Evolutionary conservation across 177 flowering plant species (phyloP), one percentile per base, ranked within the genome.

Genomic region (Telopea speciosissima): DNA sequence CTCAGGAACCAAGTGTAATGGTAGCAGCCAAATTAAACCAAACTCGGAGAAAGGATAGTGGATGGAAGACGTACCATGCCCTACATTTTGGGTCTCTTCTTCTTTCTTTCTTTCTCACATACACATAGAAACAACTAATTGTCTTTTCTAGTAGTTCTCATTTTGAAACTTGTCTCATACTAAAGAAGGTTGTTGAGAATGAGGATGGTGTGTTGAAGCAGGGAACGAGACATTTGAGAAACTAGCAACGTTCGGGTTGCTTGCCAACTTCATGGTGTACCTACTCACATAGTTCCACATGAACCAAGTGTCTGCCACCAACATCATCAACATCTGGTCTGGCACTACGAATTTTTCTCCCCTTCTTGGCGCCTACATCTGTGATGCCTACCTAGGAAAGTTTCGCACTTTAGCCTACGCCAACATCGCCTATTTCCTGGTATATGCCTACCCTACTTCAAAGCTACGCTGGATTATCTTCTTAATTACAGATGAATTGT

Each of bases 151-250:
- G n/a, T n/a, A n/a, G n/a, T n/a, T n/a, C n/a, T n/a, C n/a, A n/a
- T n/a, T n/a, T n/a, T n/a, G n/a, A n/a, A n/a, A n/a, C n/a, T n/a
- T n/a, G n/a, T n/a, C n/a, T 0, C 60, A 3, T 44, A 3, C 10
- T 8, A 3, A 44, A 44, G 3, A 44, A 1, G 8, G 49, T 13
- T 3, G 10, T 44, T 9, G 49, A 13, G 49, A 13, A 3, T 44
- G 3, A 10, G 8, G 3, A 44, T 3, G 49, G 1, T 44, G 14
- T 44, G 3, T 62, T 19, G 40, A 19, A 8, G 24, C 77, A 92
- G 99, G 91, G 52, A 95, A 91, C 72, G 97, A 93, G 66, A 88
- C 96, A 25, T 87, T 88, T 52, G 98, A 95, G 85, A 89, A 93
- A 73, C 63, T 95, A 67, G 98, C 94, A 3, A 62, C 92, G 4